Evolutionary conservation across 345 rosid species (phyloP).

Genomic region (Boechera stricta): DNA sequence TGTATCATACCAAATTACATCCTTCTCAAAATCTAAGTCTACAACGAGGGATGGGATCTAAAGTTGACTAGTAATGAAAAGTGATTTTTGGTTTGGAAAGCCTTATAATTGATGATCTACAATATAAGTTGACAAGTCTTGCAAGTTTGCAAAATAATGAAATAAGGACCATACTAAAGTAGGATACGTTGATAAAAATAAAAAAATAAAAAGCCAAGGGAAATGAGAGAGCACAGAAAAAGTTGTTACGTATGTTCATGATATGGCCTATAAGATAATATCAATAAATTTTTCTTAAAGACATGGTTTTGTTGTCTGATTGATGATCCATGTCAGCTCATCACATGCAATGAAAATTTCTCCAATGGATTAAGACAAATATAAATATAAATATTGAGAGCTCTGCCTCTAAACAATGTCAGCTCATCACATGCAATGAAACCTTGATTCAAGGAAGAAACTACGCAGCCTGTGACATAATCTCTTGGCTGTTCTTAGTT

Average conservation of each 20-base stretch:
- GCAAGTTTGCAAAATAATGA: background rate
- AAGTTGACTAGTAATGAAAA: conserved; percentile 16
- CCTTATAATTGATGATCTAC: background rate
- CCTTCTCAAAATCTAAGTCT: conserved; percentile 10
- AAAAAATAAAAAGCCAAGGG: background rate
- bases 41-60: conserved; percentile 6
- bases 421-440: conserved; percentile 14
- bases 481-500: background rate
- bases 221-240: background rate
- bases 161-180: background rate
- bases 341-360: background rate
- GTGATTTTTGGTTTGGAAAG: background rate
- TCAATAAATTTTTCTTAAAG: background rate
- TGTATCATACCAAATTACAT: conserved; percentile 12
- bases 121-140: background rate
- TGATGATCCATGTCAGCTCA: no score
- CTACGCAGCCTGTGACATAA: background rate
- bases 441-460: conserved; percentile 24
- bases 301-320: no score
- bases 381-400: conserved; percentile 9
- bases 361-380: conserved; percentile 3
- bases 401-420: background rate
- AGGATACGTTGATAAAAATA: background rate
- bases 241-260: background rate
- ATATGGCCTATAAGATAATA: background rate